These are phyloP conservation scores for Calonectria montana DNA, from an alignment of 2,329 filamentous ascomycete species.

Conservation along the genomic window DNA sequence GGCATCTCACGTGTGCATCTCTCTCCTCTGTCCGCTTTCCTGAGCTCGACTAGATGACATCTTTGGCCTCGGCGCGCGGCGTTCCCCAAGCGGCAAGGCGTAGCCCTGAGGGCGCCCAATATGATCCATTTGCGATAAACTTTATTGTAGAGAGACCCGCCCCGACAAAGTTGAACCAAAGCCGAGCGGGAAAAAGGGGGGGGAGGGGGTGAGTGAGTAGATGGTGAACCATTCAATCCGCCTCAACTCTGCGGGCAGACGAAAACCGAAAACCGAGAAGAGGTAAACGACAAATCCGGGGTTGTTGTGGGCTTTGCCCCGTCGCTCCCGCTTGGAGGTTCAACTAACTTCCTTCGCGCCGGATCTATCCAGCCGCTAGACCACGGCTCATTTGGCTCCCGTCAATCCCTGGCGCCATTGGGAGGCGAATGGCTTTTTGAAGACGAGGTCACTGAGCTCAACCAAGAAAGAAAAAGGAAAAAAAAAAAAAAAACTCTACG, in stretches of 20 bases:
- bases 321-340: neutral
- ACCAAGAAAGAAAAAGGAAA: neutral
- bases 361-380: slow-evolving; percentile 8
- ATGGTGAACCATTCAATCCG: neutral
- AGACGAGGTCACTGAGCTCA: neutral
- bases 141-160: slow-evolving; percentile 27
- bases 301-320: slow-evolving; percentile 12
- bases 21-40: neutral
- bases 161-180: neutral
- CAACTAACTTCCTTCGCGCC: slow-evolving; percentile 4
- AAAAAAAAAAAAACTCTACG: neutral
- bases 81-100: slow-evolving; percentile 35
- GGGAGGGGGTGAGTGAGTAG: neutral
- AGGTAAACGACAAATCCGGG: slow-evolving; percentile 10
- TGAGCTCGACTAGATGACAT: neutral
- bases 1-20: slow-evolving; percentile 34
- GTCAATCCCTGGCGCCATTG: neutral
- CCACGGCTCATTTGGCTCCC: neutral
- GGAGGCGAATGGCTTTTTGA: neutral
- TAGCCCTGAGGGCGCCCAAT: slow-evolving; percentile 6
- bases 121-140: slow-evolving; percentile 30
- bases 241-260: neutral
- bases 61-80: slow-evolving; percentile 33
- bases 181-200: neutral
- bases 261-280: neutral